Evolutionary conservation across 1,284 basidiomycete species (phyloP).

Genomic region (Microbotryum silenes-acaulis): DNA sequence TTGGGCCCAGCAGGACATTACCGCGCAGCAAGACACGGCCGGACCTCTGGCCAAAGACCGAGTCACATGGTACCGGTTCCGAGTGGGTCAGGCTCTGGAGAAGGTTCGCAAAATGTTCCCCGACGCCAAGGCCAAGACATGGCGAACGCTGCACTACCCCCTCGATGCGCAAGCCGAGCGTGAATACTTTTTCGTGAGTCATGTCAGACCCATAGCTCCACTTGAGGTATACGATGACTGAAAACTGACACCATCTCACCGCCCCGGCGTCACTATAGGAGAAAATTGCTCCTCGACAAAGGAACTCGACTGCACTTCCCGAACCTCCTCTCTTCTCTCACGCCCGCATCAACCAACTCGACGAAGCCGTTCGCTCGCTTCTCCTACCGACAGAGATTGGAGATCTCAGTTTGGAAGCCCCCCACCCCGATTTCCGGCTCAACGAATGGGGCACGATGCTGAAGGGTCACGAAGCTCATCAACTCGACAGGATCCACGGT

Average conservation of each 20-base stretch:
- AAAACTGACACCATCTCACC: not conserved
- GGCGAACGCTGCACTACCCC: slow-evolving; percentile 32
- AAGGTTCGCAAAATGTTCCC: slow-evolving; percentile 28
- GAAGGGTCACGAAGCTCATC: slow-evolving; percentile 35
- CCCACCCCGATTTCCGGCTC: slow-evolving; percentile 28
- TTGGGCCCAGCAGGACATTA: slow-evolving; percentile 41
- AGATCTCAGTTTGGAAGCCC: not conserved
- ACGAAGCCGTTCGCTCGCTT: slow-evolving; percentile 30
- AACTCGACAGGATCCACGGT: slow-evolving; percentile 27
- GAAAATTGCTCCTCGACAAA: slow-evolving; percentile 19
- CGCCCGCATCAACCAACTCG: slow-evolving; percentile 33
- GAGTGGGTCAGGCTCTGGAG: slow-evolving; percentile 27
- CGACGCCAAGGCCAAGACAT: slow-evolving; percentile 26
- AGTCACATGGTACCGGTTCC: slow-evolving; percentile 39
- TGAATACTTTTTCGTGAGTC: slow-evolving; percentile 36
- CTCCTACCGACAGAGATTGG: slow-evolving; percentile 13
- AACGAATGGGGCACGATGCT: slow-evolving; percentile 34
- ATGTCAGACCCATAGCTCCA: too few species aligned
- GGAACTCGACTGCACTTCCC: slow-evolving; percentile 4
- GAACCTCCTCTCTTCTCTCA: slow-evolving; percentile 31
- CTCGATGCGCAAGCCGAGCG: slow-evolving; percentile 31
- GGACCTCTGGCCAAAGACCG: slow-evolving; percentile 38
- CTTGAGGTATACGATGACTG: not conserved
- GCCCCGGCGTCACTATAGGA: slow-evolving; percentile 15
- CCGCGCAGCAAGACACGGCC: slow-evolving; percentile 30